phyloP scores from a whole-genome alignment of 306 rosid species.

The Morella rubra region DNA sequence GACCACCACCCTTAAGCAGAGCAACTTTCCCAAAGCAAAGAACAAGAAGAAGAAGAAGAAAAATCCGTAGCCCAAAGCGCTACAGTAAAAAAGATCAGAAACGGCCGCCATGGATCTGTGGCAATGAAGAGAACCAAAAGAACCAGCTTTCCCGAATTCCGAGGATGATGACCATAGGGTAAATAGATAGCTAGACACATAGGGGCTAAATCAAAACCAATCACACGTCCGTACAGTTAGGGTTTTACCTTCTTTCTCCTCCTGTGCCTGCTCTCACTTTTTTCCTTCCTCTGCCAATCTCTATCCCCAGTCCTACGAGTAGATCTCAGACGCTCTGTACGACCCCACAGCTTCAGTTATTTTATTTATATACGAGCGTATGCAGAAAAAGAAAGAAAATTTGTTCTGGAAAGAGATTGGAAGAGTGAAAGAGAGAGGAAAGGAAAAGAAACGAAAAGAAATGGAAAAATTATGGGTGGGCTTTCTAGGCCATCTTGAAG shows the following conservation, averaged over 20 bases:
- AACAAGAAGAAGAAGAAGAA: background rate
- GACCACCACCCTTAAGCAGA: constrained; percentile 18
- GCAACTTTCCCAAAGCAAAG: background rate
- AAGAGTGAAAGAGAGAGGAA: background rate
- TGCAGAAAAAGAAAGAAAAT: constrained; percentile 4
- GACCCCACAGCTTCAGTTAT: constrained; percentile 20
- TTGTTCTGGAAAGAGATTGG: constrained; percentile 19
- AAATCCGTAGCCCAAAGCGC: constrained; percentile 4
- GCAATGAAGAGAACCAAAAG: background rate
- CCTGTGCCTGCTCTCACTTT: constrained; percentile 6
- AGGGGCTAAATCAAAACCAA: constrained; percentile 21
- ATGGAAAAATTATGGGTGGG: constrained; percentile 8
- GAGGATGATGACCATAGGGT: constrained; percentile 29
- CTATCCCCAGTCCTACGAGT: constrained; percentile 32
- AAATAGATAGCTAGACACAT: background rate
- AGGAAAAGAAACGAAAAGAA: constrained; percentile 3
- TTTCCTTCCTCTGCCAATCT: constrained; percentile 34
- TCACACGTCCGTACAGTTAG: constrained; percentile 23
- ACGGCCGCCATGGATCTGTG: constrained; percentile 48
- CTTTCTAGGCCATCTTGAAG: constrained; percentile 43
- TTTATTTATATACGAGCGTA: constrained; percentile 8
- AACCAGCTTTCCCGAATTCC: constrained; percentile 25
- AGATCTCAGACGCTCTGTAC: constrained; percentile 51
- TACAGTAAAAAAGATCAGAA: constrained; percentile 16
- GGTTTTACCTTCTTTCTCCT: constrained; percentile 36